Base-by-base conservation (phyloP, 1,284 basidiomycete species). In the Sanghuangporus weigelae region DNA sequence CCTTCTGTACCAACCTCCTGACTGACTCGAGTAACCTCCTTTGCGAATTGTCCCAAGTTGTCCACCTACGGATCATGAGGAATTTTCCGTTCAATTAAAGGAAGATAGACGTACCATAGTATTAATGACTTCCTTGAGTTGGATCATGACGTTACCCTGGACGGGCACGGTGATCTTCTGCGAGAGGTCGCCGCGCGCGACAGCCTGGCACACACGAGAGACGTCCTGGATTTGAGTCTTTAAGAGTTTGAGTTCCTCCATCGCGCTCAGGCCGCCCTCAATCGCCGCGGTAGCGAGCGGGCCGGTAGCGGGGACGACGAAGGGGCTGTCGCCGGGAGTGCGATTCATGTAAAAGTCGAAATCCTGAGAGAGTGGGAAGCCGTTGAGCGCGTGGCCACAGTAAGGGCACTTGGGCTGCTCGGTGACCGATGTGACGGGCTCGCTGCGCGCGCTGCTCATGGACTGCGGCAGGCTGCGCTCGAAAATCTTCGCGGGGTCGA, bases 91-190 rank as follows among this genome's bases (percentile, higher is more conserved):
- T 64, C 60, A 65, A 67, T 56, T 7, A 39, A 61, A 61, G 54
- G 14, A 19, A 19, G 44, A 19, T n/a, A 46, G 48, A 69, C 73
- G 62, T 76, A 93, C 93, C 93, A 98, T 98, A 51, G 90, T 90
- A 73, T 98, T 98, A 80, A 98, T 97, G 70, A 96, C 95, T 69
- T 98, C 94, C 81, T 98, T 98, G 72, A 98, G 86, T 76, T 97
- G 93, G 19, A 96, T 91, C 95, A 99, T 97, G 65, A 96, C 93
- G 64, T 92, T 91, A 68, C 96, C 96, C 75, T 98, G 93, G 6
- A 98, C 96, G 38, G 91, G 92, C 6, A 98, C 95, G 49, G 93
- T 96, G 68, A 99, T 97, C 80, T 97, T 96, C 78, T 98, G 93
- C 53, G 90, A 92, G 68, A 99, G 78, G 74, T 99, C 96, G 38